Evolutionary conservation across 441 rosid genomes (phyloP), one percentile per base, ranked within the genome.

Genomic region (Isatis lusitanica): DNA sequence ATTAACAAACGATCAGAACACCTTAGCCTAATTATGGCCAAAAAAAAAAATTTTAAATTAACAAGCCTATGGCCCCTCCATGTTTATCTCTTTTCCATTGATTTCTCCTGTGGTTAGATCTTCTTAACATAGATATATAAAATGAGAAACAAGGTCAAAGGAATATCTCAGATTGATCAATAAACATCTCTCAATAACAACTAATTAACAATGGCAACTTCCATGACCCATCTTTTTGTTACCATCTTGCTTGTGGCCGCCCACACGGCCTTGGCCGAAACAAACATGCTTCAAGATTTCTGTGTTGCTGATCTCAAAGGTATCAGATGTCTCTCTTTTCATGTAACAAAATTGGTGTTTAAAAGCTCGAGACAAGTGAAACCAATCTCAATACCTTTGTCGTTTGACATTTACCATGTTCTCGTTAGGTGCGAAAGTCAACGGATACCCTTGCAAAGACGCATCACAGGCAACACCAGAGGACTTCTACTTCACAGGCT

Each of bases 391-490:
- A 15, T 43, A 7, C 17, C 5, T 36, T 39, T 72, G 53, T 63
- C 28, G 10, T 68, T 68, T 63, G 44, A 52, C 33, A 42, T 58
- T 62, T 21, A 10, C 17, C 39, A 78, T 48, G 16, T 50, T 48
- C 7, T n/a, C 46, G 51, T 5, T 83, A 88, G 90, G 80, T 53
- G 76, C 78, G 11, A 86, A 84, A 79, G 66, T 90, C 55, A 90
- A 90, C 66, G 97, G 94, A 30, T 87, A 87, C 74, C 47, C 81
- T 1, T 91, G 97, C 89, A 91, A 89, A 74, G 75, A 83, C 3
- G 85, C 80, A 18, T 16, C 85, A 26, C 81, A 87, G 33, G 62
- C 85, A 12, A 80, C 84, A 8, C 86, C 77, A 38, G 81, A 47
- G 0, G 95, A 91, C 79, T 91, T 91, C 80, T 87, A 76, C 84